A percentile compares a stretch with the other conserved stretches of the same genome.
phyloP scores from a whole-genome alignment of 495 filamentous ascomycete species.

The Daldinia decipiens region DNA sequence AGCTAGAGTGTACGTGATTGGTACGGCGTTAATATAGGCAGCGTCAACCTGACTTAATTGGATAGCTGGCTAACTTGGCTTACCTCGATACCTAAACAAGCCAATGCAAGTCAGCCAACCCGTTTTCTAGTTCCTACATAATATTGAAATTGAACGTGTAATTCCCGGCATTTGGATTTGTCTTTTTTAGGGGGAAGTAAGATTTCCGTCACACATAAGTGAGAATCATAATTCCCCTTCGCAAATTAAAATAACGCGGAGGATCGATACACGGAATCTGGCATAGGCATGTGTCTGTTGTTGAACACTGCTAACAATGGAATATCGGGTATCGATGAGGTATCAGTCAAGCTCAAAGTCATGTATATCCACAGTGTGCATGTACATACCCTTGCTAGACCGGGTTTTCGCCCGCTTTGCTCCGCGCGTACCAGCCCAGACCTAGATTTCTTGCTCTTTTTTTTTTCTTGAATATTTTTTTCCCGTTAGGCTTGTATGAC shows the following conservation, averaged over 20 bases:
- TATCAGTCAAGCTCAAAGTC: slow-evolving; percentile 28
- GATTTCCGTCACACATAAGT: slow-evolving; percentile 1
- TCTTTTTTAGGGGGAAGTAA: not conserved
- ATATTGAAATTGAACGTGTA: slow-evolving; percentile 20
- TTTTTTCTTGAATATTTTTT: slow-evolving; percentile 31
- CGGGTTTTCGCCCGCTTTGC: slow-evolving; percentile 38
- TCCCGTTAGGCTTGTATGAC: slow-evolving; percentile 24
- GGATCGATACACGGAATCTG: not conserved
- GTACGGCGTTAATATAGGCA: slow-evolving; percentile 19
- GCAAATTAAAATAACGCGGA: not conserved
- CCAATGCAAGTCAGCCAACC: slow-evolving; percentile 38
- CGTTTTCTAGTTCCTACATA: slow-evolving; percentile 19
- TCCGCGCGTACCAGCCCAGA: slow-evolving; percentile 36
- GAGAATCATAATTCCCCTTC: not conserved
- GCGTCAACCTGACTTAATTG: slow-evolving; percentile 3
- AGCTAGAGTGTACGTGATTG: slow-evolving; percentile 25
- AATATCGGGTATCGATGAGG: slow-evolving; percentile 35
- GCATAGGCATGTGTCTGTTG: not conserved
- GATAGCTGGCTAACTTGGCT: slow-evolving; percentile 12
- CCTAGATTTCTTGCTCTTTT: slow-evolving; percentile 36
- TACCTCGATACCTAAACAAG: not conserved
- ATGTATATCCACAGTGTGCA: slow-evolving; percentile 14
- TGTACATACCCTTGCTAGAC: slow-evolving; percentile 40
- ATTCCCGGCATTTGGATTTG: slow-evolving; percentile 29
- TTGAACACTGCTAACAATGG: not conserved